Conservation (phyloP, 2,329 filamentous ascomycete species). For the Colletotrichum abscissum region DNA sequence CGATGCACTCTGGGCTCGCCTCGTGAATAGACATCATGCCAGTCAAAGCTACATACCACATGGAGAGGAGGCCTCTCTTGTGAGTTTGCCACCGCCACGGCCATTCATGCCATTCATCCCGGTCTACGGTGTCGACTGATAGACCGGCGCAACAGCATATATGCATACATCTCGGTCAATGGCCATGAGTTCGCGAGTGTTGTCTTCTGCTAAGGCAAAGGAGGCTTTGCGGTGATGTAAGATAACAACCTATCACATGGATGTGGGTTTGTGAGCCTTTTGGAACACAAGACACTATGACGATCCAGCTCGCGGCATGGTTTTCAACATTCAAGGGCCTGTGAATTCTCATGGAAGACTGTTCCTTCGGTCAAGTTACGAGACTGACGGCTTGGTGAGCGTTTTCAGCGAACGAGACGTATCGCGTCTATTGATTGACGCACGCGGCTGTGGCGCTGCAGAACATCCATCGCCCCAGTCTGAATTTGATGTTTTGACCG, state of each 20-base stretch:
- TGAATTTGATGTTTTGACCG: neutral
- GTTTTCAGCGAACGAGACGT: conserved; percentile 1
- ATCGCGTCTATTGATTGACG: neutral
- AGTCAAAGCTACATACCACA: neutral
- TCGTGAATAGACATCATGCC: conserved; percentile 24
- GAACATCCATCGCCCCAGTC: neutral
- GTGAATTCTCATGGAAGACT: neutral
- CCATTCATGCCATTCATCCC: neutral
- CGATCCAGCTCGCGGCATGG: neutral
- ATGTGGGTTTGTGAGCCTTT: neutral
- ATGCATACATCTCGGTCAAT: neutral
- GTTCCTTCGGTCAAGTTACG: neutral
- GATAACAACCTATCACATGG: neutral
- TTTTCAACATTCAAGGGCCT: neutral
- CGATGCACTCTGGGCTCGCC: conserved; percentile 52
- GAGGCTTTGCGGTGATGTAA: neutral
- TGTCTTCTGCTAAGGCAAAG: neutral
- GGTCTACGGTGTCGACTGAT: neutral
- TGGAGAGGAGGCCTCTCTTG: conserved; percentile 32
- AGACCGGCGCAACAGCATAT: neutral
- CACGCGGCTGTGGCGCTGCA: conserved; percentile 17
- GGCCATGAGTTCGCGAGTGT: neutral
- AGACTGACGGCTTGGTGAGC: neutral
- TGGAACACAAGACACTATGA: neutral
- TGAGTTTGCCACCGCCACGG: conserved; percentile 10